Evolutionary conservation across 139 green algal species (phyloP), one percentile per base, ranked within the genome.

Genomic region (Chlamydomonas sphaeroides): DNA sequence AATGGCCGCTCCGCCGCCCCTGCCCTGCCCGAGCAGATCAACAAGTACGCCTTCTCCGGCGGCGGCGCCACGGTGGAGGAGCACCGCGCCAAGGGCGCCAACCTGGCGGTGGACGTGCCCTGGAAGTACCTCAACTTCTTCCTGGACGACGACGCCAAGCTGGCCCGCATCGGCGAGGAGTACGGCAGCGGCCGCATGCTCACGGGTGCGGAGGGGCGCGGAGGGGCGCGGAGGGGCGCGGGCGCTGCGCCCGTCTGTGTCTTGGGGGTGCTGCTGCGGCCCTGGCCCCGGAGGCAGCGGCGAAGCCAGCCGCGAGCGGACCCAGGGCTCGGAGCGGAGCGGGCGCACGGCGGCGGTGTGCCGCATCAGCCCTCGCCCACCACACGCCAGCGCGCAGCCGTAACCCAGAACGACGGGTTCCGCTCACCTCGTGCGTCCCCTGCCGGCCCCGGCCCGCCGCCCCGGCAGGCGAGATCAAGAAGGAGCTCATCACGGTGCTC

Each of bases 71-170:
- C 95, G 2, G 68, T 96, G 11, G 96, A 99, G 92, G 94, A 98
- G 89, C 97, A 99, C 87, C 79, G 92, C 18, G 78, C 69, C 2
- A 89, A 91, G 14, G 95, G 97, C 30, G 97, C 93, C 45, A 97
- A 99, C 89, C 87, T 99, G 80, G 93, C 96, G 21, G 95, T 99
- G 57, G 97, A 99, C 78, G 92, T 99, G 65, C 85, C 94, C 33
- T 98, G 91, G 87, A 98, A 99, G 91, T 99, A 96, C 86, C 93
- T 99, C 59, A 96, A 96, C 80, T 99, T 99, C 85, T 99, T 99
- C 92, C 63, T 99, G 84, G 95, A 98, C 62, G 97, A 99, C 86
- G 96, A 99, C 68, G 89, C 78, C 0, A 72, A 92, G 84, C 91
- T 99, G 65, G 81, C 84, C 32, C 21, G 91, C 49, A 98, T 99